Evolutionary conservation across 169 alveolate species (phyloP), one percentile per base, ranked within the genome.

Genomic region (Plasmodium gonderi): DNA sequence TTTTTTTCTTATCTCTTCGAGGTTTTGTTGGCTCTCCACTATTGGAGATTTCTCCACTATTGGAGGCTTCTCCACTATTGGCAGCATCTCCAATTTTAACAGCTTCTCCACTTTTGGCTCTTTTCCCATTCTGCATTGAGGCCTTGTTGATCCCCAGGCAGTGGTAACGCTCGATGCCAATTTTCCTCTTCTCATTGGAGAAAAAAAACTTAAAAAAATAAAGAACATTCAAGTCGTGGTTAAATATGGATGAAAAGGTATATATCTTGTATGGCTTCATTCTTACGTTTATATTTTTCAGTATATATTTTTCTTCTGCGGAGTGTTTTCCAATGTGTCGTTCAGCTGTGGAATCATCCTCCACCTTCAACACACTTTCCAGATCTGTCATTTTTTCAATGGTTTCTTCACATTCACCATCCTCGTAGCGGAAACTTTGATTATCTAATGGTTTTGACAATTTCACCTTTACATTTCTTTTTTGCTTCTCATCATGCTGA

Each of bases 191-290:
- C 14, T 14, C 75, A 3, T 74, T 85, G 23, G 76, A 31, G 40
- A 77, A 77, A 44, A 89, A 89, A 65, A 60, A 65, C 69, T 89
- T 89, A 49, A 89, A 89, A 45, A 89, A 89, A 79, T 78, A 89
- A 1, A 89, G 68, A 0, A 89, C 47, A 67, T 89, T 89, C 68
- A 89, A 68, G 51, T 89, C 94, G 44, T 89, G 68, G 72, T 89
- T 89, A 89, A 42, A 89, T 36, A 89, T 44, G 2, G 94, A 64
- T 4, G 94, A 89, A 76, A 89, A 89, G 9, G 90, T 64, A 47
- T 89, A 89, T 20, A 89, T 78, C 69, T 76, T 38, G 40, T 89
- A 77, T 26, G 79, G 74, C 23, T 45, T 64, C 60, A 89, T 77
- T 89, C 72, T 89, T n/a, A 89, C 69, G 69, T 77, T 78, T 31